These are phyloP conservation scores for Trypethelium eluteriae DNA, from an alignment of 495 filamentous ascomycete species.

Conservation along the genomic window DNA sequence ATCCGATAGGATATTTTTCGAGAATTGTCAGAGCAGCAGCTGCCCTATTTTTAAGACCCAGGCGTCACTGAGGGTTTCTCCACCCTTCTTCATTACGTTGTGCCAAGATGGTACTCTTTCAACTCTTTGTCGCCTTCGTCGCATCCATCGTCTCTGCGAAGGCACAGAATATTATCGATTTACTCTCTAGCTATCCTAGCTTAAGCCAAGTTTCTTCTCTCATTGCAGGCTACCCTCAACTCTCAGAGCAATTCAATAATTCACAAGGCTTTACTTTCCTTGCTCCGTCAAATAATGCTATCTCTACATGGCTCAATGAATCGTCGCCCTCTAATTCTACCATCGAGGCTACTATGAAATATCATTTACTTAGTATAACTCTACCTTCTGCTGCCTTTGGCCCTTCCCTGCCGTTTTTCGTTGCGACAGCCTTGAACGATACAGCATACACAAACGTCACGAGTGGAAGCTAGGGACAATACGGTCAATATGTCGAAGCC, in stretches of 20 bases:
- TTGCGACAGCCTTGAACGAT: conserved; percentile 5
- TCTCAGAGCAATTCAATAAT: neutral
- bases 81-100: too few relatives aligned
- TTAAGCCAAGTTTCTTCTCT: neutral
- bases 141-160: too few relatives aligned
- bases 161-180: neutral
- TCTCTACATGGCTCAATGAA: conserved; percentile 7
- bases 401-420: neutral
- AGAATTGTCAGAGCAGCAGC: too few relatives aligned
- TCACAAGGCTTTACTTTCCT: conserved; percentile 17
- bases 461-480: neutral
- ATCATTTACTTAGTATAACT: conserved; percentile 8
- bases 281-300: conserved; percentile 18
- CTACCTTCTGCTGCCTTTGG: conserved; percentile 13
- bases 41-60: too few relatives aligned
- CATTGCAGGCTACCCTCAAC: neutral
- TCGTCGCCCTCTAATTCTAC: conserved; percentile 12
- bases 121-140: neutral
- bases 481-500: conserved; percentile 14
- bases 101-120: neutral
- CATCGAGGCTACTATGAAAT: conserved; percentile 7
- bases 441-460: conserved; percentile 13
- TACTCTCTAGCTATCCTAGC: neutral
- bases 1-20: too few relatives aligned
- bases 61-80: too few relatives aligned